Base-by-base conservation (phyloP, 257 asterid species). In the Primulina eburnea region DNA sequence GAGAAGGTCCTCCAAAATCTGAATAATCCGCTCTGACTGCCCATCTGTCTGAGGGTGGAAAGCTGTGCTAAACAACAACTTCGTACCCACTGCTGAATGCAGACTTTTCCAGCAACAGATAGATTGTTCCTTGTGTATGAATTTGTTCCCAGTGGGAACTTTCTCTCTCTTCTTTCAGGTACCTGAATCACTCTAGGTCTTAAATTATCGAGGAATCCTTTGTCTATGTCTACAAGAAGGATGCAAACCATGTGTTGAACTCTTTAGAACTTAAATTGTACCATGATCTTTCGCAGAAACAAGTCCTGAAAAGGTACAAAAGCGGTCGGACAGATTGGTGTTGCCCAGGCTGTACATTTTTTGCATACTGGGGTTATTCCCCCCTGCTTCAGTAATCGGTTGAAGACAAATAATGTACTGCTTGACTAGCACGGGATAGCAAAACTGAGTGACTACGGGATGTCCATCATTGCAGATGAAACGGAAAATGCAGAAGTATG, bases 291-390 rank as follows among this genome's bases (percentile, higher is more conserved):
- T 68, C 74, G 68, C 88, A 93, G 99, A 87, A 66, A 86, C 75
- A 58, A 64, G 73, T 59, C 84, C 87, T 0, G 96, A 78, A 85
- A 90, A 83, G 85, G 82, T 79, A 55, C 82, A 89, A 65, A 90
- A 82, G 73, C 90, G 99, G 99, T 68, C 97, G 5, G 96, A 90
- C 55, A 87, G 99, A 86, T 75, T 93, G 94, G 89, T 76, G 84
- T 84, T 37, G 97, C 96, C 72, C 89, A 89, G 82, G 96, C 96
- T 62, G 92, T 90, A 60, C 99, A 89, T 80, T 93, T 90, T 78
- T 92, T 93, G 66, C 99, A 89, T 69, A 90, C 96, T 2, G 96
- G 98, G 24, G 90, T 90, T 30, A 86, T 90, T 59, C 92, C 99
- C 11, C 96, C 73, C 86, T n/a, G 88, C 68, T 80, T 81, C 33